phyloP scores from a whole-genome alignment of 495 filamentous ascomycete species.

The Chaetomidium leptoderma region DNA sequence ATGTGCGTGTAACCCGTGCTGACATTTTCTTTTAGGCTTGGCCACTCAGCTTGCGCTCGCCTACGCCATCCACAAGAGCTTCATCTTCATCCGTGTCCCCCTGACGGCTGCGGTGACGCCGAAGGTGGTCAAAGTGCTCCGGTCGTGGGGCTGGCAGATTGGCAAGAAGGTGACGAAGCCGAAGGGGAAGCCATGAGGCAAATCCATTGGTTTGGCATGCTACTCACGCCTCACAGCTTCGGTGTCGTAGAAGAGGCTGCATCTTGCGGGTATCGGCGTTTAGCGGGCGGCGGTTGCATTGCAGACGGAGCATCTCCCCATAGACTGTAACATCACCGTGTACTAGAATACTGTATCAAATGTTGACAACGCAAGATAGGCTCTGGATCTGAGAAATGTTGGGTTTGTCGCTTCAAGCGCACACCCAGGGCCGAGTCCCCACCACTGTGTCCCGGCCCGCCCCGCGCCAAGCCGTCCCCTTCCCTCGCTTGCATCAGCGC shows the following conservation, averaged over 20 bases:
- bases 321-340: constrained; percentile 24
- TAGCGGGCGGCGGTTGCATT: constrained; percentile 11
- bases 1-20: neutral
- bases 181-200: constrained; percentile 17
- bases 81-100: constrained; percentile 91
- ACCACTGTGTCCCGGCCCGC: neutral
- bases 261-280: constrained; percentile 14
- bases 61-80: constrained; percentile 96
- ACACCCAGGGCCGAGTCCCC: neutral
- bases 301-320: constrained; percentile 16
- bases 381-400: neutral
- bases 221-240: neutral
- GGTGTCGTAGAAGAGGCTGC: neutral
- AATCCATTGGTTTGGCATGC: neutral
- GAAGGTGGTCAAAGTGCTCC: constrained; percentile 80
- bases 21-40: constrained; percentile 34
- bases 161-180: constrained; percentile 38
- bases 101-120: constrained; percentile 84
- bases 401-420: too few species aligned
- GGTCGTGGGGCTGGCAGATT: constrained; percentile 73
- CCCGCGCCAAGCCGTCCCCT: neutral
- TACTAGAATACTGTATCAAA: constrained; percentile 11
- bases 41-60: constrained; percentile 86
- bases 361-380: neutral
- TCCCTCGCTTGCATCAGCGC: neutral